Base-by-base conservation (phyloP, 73 alveolate genomes). In the Tetrahymena elliotti region DNA sequence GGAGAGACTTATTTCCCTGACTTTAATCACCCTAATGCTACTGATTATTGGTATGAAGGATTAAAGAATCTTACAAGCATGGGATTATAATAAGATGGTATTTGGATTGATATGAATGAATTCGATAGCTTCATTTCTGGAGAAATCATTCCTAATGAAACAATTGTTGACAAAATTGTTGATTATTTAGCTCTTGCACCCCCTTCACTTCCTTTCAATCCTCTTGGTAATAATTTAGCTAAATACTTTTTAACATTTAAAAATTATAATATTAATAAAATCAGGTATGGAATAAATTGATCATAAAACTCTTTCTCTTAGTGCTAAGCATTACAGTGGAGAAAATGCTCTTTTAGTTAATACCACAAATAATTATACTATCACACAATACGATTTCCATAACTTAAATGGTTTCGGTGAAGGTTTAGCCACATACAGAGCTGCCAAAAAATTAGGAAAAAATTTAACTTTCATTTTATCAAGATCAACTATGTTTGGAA, bases 71-170 rank as follows among this genome's bases (percentile, higher is more conserved):
- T 54, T 53, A 94, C 35, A 3, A 88, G 93, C 12, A 53, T 47
- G 33, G 84, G 83, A 53, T 35, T 82, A 33, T 33, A 54, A 84
- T 93, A 95, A 34, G 93, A 94, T 94, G 99, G 99, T 13, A 96
- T 99, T 84, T 99, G 99, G 99, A 93, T 99, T 36, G 99, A 99
- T 93, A 99, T 99, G 99, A 99, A 99, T 94, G 99, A 99, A 93
- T 97, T 98, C 18, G 96, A 99, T 27, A 97, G 95, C 84, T 97
- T 97, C 93, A 36, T 94, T 8, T 93, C 93, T 83, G 98, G 99
- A 82, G 98, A 96, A 93, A 93, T 95, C 52, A 20, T 22, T 13
- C 94, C 94, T n/a, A 95, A 96, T 68, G 20, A 68, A 68, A 27
- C 88, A 0, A 27, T 68, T 27, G 96, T 35, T 3, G 93, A 52